A percentile compares a stretch with the other conserved stretches of the same genome.
Conservation (phyloP, 2,329 filamentous ascomycete species). For the Aspergillus sergii region DNA sequence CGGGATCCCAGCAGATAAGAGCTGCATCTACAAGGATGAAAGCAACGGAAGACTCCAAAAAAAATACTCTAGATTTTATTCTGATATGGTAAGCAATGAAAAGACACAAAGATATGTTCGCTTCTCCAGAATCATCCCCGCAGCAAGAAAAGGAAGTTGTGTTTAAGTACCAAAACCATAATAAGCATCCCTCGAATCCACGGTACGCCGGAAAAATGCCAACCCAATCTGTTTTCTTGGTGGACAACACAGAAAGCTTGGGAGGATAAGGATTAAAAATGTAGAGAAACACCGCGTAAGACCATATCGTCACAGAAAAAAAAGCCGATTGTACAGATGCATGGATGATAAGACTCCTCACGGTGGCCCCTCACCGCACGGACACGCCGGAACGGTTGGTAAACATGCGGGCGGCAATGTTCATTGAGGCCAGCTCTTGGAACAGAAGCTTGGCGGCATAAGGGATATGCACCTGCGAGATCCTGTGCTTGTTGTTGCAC, state of each 20-base stretch:
- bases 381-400: slow-evolving; percentile 63
- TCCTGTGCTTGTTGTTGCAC: slow-evolving; percentile 99
- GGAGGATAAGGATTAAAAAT: slow-evolving; percentile 4
- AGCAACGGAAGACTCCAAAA: not conserved
- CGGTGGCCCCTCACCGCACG: slow-evolving; percentile 35
- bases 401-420: slow-evolving; percentile 97
- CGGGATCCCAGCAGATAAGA: not conserved
- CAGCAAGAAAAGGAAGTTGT: slow-evolving; percentile 12
- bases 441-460: slow-evolving; percentile 98
- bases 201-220: slow-evolving; percentile 30
- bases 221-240: slow-evolving; percentile 22
- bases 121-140: slow-evolving; percentile 6
- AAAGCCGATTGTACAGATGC: not conserved
- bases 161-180: slow-evolving; percentile 10
- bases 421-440: slow-evolving; percentile 98
- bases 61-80: not conserved
- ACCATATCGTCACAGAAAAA: slow-evolving; percentile 5
- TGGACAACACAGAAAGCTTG: slow-evolving; percentile 19
- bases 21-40: not conserved
- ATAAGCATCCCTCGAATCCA: slow-evolving; percentile 20
- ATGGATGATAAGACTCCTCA: not conserved
- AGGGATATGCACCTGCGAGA: slow-evolving; percentile 95
- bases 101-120: slow-evolving; percentile 3
- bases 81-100: not conserved
- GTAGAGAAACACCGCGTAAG: slow-evolving; percentile 7